These are phyloP conservation scores for Alternaria arborescens DNA, from an alignment of 2,329 filamentous ascomycete species.

Conservation along the genomic window DNA sequence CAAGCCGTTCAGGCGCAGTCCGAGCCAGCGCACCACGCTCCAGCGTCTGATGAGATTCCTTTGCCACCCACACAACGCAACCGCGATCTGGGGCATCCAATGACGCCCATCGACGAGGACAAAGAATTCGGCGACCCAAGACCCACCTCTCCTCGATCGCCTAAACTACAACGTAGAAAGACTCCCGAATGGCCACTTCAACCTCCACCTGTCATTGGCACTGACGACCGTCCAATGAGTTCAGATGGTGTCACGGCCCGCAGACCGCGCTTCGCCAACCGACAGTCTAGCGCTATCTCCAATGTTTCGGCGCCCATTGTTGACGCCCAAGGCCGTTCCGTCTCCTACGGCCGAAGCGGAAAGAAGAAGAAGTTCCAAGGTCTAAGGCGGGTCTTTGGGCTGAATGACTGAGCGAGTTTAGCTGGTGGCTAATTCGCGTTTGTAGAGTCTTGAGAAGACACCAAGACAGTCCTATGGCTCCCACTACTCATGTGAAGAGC, in stretches of 20 bases:
- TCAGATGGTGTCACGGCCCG: slow-evolving; percentile 39
- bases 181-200: slow-evolving; percentile 62
- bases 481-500: slow-evolving; percentile 1
- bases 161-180: slow-evolving; percentile 59
- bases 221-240: slow-evolving; percentile 41
- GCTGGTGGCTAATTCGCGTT: slow-evolving; percentile 22
- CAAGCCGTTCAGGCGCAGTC: slow-evolving; percentile 45
- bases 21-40: slow-evolving; percentile 40
- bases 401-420: slow-evolving; percentile 58
- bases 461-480: neutral
- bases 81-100: slow-evolving; percentile 33
- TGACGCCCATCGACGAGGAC: slow-evolving; percentile 49
- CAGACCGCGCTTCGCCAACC: slow-evolving; percentile 33
- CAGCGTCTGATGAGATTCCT: slow-evolving; percentile 34
- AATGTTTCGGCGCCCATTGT: slow-evolving; percentile 36
- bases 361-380: slow-evolving; percentile 73
- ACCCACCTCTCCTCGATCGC: slow-evolving; percentile 37
- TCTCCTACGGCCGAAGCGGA: slow-evolving; percentile 42
- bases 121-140: slow-evolving; percentile 33
- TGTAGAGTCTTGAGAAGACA: slow-evolving; percentile 9
- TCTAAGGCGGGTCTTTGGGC: slow-evolving; percentile 71
- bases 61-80: slow-evolving; percentile 41
- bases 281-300: slow-evolving; percentile 32
- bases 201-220: slow-evolving; percentile 43
- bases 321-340: slow-evolving; percentile 26